Base-by-base conservation (phyloP, 2,329 filamentous ascomycete species). In the Zalaria obscura region DNA sequence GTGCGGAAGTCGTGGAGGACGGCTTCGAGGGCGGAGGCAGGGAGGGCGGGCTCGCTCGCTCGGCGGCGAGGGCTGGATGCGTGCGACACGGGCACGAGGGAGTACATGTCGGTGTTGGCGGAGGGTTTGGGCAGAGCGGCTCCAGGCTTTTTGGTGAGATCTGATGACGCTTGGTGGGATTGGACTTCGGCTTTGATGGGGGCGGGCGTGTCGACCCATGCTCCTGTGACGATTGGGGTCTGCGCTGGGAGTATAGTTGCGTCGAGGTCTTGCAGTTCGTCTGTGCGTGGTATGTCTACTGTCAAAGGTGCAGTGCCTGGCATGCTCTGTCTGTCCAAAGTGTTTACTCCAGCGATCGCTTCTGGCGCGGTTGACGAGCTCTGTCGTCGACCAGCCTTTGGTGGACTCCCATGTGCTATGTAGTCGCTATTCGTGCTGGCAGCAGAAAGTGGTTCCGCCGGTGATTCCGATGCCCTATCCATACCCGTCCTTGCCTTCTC, bases 181-280 rank as follows among this genome's bases (percentile, higher is more conserved):
- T 18, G 18, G 18, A 18, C 18, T 18, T 18, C 18, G 18, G 18
- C 18, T 18, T 18, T 18, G 18, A 18, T 18, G 18, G 18, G 18
- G 18, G 18, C 18, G 27, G 64, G 65, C 3, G 67, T 70, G 35
- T 69, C 66, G 28, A 69, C 52, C 67, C 67, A 69, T 25, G 61
- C 67, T 25, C 67, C 67, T 36, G 61, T 67, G 5, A 68, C 64
- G 2, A 62, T 50, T 8, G 67, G 66, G 3, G 66, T 69, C 42
- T 64, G 65, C 4, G 57, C 50, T 5, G 43, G 43, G 9, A 45
- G 37, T 5, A 32, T 32, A n/a, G 7, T 32, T 7, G 29, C 29
- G n/a, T 32, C 29, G n/a, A 32, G 7, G 7, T 7, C 29, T 32
- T 7, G 29, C 29, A 7, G 7, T n/a, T 7, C 29, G n/a, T 7